Evolutionary conservation across 495 filamentous ascomycete genomes (phyloP).

Genomic region (Hyaloscypha finlandica): DNA sequence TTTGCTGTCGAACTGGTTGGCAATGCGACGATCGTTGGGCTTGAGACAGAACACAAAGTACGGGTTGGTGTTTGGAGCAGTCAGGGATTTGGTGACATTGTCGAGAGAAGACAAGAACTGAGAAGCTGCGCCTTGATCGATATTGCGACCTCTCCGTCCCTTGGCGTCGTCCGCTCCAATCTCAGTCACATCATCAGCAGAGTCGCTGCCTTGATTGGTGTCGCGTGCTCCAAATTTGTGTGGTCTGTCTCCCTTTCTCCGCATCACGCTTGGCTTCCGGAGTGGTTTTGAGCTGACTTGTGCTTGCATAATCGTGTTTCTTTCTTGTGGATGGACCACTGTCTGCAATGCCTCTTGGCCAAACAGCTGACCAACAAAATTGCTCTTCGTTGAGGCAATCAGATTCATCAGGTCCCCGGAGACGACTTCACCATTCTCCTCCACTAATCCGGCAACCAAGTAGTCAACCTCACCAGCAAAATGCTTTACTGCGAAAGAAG

Average conservation of each 20-base stretch:
- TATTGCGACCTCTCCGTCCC: conserved; percentile 40
- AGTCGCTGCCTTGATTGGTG: conserved; percentile 33
- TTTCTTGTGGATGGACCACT: conserved; percentile 86
- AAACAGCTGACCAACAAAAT: conserved; percentile 87
- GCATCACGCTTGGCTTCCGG: conserved; percentile 90
- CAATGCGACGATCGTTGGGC: conserved; percentile 94
- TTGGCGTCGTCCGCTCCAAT: conserved; percentile 51
- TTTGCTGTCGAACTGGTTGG: conserved; percentile 98
- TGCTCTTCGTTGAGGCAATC: conserved; percentile 81
- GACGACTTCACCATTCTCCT: conserved; percentile 95
- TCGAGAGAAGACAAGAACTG: conserved; percentile 91
- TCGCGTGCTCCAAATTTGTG: conserved; percentile 41
- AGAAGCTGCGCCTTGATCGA: conserved; percentile 82
- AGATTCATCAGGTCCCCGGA: conserved; percentile 96
- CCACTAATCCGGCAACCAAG: conserved; percentile 76
- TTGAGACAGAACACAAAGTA: conserved; percentile 98
- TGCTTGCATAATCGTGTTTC: conserved; percentile 89
- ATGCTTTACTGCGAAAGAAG: conserved; percentile 87
- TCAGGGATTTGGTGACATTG: conserved; percentile 82
- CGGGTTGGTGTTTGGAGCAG: conserved; percentile 77
- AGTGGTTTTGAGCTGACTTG: conserved; percentile 93
- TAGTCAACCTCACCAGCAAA: conserved; percentile 98
- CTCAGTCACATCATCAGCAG: conserved; percentile 53
- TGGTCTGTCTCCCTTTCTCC: conserved; percentile 60
- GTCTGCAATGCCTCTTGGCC: conserved; percentile 91